Conservation (phyloP, 2,329 filamentous ascomycete genomes). For the Xylariomycetidae sp. region DNA sequence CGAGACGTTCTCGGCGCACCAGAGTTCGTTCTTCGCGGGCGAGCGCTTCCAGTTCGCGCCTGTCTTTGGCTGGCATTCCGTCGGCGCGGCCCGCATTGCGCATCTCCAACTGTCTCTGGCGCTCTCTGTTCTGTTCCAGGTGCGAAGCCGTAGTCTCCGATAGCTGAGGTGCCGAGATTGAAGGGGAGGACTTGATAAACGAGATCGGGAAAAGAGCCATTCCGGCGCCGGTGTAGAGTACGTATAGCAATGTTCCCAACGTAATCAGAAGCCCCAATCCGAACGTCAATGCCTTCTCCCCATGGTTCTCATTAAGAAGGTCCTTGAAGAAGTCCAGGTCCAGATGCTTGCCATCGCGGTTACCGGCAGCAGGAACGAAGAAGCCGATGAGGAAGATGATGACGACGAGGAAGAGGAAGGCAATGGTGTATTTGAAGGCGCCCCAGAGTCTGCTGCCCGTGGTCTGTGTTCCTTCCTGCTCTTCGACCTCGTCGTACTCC, state of each 20-base stretch:
- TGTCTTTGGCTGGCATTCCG: slow-evolving; percentile 75
- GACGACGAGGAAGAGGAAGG: slow-evolving; percentile 73
- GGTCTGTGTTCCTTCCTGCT: slow-evolving; percentile 71
- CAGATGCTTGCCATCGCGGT: slow-evolving; percentile 58
- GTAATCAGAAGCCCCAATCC: slow-evolving; percentile 82
- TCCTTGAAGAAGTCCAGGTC: slow-evolving; percentile 91
- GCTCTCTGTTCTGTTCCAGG: slow-evolving; percentile 81
- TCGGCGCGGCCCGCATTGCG: slow-evolving; percentile 71
- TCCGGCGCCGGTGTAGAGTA: slow-evolving; percentile 82
- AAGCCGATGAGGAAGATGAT: slow-evolving; percentile 88
- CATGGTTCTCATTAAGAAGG: slow-evolving; percentile 77
- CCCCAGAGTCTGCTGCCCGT: slow-evolving; percentile 66
- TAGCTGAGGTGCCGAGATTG: slow-evolving; percentile 75
- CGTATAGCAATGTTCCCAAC: slow-evolving; percentile 77
- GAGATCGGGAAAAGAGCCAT: slow-evolving; percentile 83
- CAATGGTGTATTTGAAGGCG: slow-evolving; percentile 86
- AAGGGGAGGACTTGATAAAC: slow-evolving; percentile 86
- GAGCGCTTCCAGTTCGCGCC: slow-evolving; percentile 80
- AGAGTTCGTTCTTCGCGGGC: slow-evolving; percentile 88
- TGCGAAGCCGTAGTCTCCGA: slow-evolving; percentile 72
- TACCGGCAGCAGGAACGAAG: slow-evolving; percentile 77
- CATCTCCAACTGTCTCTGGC: slow-evolving; percentile 84
- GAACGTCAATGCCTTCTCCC: slow-evolving; percentile 89
- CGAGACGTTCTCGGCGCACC: slow-evolving; percentile 80
- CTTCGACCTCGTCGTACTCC: slow-evolving; percentile 88